phyloP scores from a whole-genome alignment of 139 green algal species.

The Closterium sp. region DNA sequence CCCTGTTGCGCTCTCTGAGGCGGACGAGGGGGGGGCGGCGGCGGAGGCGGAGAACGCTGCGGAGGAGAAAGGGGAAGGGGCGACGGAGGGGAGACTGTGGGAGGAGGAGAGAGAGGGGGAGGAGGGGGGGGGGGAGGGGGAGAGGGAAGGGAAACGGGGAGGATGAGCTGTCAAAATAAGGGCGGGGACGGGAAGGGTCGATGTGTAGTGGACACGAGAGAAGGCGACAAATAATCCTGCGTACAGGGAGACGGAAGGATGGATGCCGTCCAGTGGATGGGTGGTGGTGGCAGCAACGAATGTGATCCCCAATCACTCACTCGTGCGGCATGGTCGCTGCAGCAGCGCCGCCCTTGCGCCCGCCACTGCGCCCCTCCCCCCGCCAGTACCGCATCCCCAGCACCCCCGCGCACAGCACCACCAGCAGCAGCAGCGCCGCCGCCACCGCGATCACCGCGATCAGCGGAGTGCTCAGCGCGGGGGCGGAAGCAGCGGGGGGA shows the following conservation, averaged over 20 bases:
- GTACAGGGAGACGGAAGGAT: no score
- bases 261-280: no score
- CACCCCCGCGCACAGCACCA: slow-evolving; percentile 10
- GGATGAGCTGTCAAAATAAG: no score
- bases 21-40: background rate
- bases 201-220: no score
- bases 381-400: background rate
- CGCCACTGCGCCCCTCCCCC: background rate
- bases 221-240: no score
- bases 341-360: background rate
- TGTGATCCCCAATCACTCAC: background rate
- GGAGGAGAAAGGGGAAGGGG: background rate
- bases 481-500: background rate
- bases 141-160: no score
- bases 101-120: background rate
- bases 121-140: background rate
- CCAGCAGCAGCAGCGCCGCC: background rate
- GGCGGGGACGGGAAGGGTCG: no score
- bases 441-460: slow-evolving; percentile 11
- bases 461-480: background rate
- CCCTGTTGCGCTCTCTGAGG: background rate
- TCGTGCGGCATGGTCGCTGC: background rate
- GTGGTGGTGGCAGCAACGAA: no score
- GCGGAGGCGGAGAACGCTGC: background rate
- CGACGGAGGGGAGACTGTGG: background rate